Percentiles rank a stretch among this genome's conserved stretches.
These are phyloP conservation scores for Rhodotorula sp. DNA, from an alignment of 1,284 basidiomycete genomes.

Conservation along the genomic window DNA sequence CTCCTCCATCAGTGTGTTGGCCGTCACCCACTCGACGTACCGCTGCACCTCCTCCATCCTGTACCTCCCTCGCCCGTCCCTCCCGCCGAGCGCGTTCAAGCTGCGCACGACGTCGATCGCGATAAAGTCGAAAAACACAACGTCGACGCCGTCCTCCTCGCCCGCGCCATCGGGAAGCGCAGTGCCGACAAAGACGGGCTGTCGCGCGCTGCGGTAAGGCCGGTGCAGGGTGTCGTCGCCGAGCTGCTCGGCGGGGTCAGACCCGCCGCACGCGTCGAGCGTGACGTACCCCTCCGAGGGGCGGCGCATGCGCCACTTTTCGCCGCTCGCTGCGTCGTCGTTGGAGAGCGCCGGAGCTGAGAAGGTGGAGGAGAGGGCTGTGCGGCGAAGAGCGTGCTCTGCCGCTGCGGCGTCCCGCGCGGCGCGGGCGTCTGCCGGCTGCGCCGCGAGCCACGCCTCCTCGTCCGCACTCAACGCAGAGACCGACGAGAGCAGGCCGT, in stretches of 20 bases:
- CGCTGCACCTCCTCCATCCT: constrained; percentile 27
- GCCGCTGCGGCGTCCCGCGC: constrained; percentile 9
- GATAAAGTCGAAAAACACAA: constrained; percentile 47
- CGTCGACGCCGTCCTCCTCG: constrained; percentile 35
- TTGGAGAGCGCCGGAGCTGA: not conserved
- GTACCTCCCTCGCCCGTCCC: constrained; percentile 18
- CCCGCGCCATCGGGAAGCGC: constrained; percentile 9
- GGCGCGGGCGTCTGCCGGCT: not conserved
- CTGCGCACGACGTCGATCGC: constrained; percentile 39
- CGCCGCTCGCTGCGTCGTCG: not conserved
- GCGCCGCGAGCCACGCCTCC: not conserved
- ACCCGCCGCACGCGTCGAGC: constrained; percentile 40
- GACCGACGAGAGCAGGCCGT: constrained; percentile 17
- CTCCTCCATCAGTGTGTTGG: constrained; percentile 40
- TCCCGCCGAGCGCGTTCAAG: constrained; percentile 34
- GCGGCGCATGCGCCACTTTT: not conserved
- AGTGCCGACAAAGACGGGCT: constrained; percentile 46
- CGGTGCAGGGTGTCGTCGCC: constrained; percentile 48
- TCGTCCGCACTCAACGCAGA: not conserved
- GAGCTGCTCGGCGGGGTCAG: constrained; percentile 14
- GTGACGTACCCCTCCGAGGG: constrained; percentile 45
- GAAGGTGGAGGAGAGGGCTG: not conserved
- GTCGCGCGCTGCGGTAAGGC: constrained; percentile 41
- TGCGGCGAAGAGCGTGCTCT: constrained; percentile 20
- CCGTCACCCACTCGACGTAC: constrained; percentile 30